Conservation (phyloP, 2,329 filamentous ascomycete species). For the Geosmithia morbida region DNA sequence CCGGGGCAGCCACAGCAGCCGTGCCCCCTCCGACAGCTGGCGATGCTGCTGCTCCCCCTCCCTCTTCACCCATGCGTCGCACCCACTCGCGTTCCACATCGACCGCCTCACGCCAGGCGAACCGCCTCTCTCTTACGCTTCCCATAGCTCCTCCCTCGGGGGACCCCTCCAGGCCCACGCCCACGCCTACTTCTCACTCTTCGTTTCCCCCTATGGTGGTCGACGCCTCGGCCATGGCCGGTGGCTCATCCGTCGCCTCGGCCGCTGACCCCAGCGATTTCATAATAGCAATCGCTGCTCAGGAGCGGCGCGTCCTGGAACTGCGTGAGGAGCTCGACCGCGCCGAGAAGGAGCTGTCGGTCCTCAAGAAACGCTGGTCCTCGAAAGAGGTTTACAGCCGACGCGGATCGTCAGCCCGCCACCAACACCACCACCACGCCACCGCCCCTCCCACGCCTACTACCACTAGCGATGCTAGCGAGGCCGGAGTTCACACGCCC, state of each 20-base stretch:
- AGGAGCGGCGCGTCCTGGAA: conserved; percentile 83
- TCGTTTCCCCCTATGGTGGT: conserved; percentile 37
- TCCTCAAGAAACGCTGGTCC: conserved; percentile 75
- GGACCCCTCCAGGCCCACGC: conserved; percentile 35
- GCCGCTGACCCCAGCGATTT: conserved; percentile 50
- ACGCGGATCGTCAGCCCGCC: conserved; percentile 46
- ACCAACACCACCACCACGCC: conserved; percentile 20
- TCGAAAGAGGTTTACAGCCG: conserved; percentile 65
- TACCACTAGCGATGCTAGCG: conserved; percentile 15
- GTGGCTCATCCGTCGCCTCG: conserved; percentile 15
- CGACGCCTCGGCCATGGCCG: conserved; percentile 12
- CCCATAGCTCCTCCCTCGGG: conserved; percentile 43
- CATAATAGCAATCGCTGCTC: conserved; percentile 78
- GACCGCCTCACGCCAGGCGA: conserved; percentile 35
- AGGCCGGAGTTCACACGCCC: conserved; percentile 4
- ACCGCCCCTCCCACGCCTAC: neutral
- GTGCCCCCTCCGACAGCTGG: conserved; percentile 5
- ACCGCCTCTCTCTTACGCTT: conserved; percentile 45
- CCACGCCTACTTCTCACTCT: conserved; percentile 19
- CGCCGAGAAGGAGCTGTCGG: conserved; percentile 63
- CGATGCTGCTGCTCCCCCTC: conserved; percentile 20
- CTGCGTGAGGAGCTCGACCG: conserved; percentile 76
- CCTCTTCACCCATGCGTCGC: conserved; percentile 21
- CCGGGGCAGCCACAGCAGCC: conserved; percentile 1
- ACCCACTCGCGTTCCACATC: conserved; percentile 35